These are phyloP conservation scores for Chamaecyparis obtusa DNA, from an alignment of 75 land plant genomes.

Conservation along the genomic window DNA sequence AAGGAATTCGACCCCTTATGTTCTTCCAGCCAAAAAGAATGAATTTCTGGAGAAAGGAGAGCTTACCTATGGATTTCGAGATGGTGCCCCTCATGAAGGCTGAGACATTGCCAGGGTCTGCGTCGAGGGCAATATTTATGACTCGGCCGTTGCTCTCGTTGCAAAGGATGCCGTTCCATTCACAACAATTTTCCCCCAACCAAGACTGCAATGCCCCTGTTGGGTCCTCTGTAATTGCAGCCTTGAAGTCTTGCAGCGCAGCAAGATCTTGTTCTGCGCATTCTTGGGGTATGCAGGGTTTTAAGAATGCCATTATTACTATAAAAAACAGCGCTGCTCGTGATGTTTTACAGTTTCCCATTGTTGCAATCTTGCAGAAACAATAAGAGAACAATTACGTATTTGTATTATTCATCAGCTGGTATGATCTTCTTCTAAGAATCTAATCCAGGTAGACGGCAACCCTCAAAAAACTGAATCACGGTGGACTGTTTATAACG, in stretches of 20 bases:
- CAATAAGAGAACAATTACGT: neutral
- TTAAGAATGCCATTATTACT: neutral
- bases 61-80: conserved; percentile 14
- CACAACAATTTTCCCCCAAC: conserved; percentile 13
- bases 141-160: conserved; percentile 6
- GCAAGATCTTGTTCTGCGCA: conserved; percentile 11
- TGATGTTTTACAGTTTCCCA: neutral
- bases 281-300: neutral
- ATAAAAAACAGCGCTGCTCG: neutral
- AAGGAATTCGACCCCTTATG: conserved; percentile 8
- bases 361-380: neutral
- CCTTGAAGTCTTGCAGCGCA: conserved; percentile 16
- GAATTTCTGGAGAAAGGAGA: conserved; percentile 13
- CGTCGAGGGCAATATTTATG: conserved; percentile 6
- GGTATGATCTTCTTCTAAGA: no score
- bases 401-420: no score
- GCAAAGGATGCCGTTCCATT: conserved; percentile 11
- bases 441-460: no score
- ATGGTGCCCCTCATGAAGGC: conserved; percentile 10
- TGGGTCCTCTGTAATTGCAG: neutral
- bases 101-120: neutral
- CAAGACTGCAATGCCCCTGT: conserved; percentile 6
- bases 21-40: neutral
- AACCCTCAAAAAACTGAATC: no score
- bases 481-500: no score